Base-by-base conservation (phyloP, 768 basidiomycete species). In the Asterophora parasitica region DNA sequence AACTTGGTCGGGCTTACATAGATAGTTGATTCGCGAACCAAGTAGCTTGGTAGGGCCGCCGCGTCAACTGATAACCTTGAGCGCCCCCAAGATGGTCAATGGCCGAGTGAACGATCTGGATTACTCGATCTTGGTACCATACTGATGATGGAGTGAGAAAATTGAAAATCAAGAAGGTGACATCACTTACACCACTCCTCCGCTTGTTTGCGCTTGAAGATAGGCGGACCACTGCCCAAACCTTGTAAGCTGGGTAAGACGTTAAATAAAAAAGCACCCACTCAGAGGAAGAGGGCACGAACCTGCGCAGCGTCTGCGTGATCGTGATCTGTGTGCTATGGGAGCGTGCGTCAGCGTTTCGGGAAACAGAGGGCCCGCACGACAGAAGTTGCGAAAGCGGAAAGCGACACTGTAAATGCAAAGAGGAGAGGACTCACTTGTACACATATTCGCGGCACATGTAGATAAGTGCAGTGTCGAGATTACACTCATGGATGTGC, bases 131-230 rank as follows among this genome's bases (percentile, higher is more conserved):
- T 55, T 88, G 85, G 56, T 88, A 83, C 51, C 72, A 76, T 10
- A 89, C 86, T 88, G 54, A n/a, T 20, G 28, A 1, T 32, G 11
- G 8, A 37, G 17, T 10, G 23, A 13, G 6, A 7, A 12, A 11
- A 20, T 4, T 12, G 11, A 8, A 17, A 41, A 38, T 9, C 23
- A 23, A 33, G 9, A 23, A 16, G 32, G 27, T 31, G 13, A 17
- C 12, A 31, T 12, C 6, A 81, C 86, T 62, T 65, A 90, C 88
- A 70, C 88, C 88, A 90, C 57, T 89, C 84, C 54, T 85, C 80
- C 0, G 83, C 81, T 49, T 88, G 83, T 56, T 79, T 78, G 5
- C 80, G 79, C 49, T 78, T 85, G 69, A 86, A 83, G 28, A 79
- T 70, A 17, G 79, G 81, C 10, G 63, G 60, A 20, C 71, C 70